Evolutionary conservation across 2,329 filamentous ascomycete species (phyloP), one percentile per base, ranked within the genome.

Genomic region (Ascochyta pisi): DNA sequence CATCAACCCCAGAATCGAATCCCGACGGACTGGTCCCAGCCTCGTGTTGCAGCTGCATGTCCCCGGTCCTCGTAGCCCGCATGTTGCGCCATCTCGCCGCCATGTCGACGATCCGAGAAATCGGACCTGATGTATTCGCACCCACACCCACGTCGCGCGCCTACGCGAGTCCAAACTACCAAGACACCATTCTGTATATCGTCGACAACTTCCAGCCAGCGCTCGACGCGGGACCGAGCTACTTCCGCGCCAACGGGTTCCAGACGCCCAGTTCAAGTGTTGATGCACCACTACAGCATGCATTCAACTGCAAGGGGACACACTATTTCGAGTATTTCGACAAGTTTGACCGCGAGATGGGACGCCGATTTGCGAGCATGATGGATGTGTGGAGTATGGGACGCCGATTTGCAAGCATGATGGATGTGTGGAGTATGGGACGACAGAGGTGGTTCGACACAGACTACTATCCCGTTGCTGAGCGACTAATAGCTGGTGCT

Each of bases 31-130:
- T 13, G 23, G 27, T 31, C 16, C 26, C 40, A 38, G 22, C 31
- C 23, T 40, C 29, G 16, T 31, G 12, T 16, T 51, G 49, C 24
- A 19, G 10, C 41, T 51, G 29, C 40, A 38, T 50, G n/a, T 38
- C 6, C 24, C 54, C 62, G 0, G 40, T 66, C n/a, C 53, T 69
- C 12, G 63, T 69, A 13, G 65, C 57, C 4, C 64, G 66, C 46
- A 67, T 70, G 64, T 60, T 70, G 8, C 64, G 66, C 9, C 67
- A 70, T 54, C 62, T 70, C n/a, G 62, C 66, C 7, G 65, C 67
- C 45, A 67, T 66, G 60, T 43, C 58, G 16, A 68, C 65, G 0
- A 41, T 69, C 1, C 60, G 47, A 19, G 66, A 67, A 24, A 64
- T 62, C 0, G 66, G 58, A 0, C 62, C 62, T 0, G 50, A 62